Base-by-base conservation (phyloP, 192 early-diverging fungal species). In the Geosiphon pyriformis region DNA sequence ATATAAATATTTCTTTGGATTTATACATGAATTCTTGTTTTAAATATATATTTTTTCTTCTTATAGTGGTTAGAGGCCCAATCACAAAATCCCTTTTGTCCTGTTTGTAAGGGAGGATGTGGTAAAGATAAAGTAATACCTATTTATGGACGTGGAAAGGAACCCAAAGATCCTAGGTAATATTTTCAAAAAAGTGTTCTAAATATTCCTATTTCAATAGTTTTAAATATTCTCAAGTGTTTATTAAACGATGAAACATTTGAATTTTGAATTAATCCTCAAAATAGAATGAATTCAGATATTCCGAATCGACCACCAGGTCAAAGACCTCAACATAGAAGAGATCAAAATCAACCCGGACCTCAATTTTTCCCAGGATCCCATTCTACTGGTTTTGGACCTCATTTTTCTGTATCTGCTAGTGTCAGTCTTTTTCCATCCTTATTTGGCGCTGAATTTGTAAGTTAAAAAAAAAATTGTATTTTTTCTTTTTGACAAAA, bases 41-140 rank as follows among this genome's bases (percentile, higher is more conserved):
- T 31, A 37, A 23, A 29, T 49, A 2, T 17, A 54, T 90, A 87
- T 87, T 81, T 85, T 23, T 89, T 86, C 68, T 74, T 88, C 48
- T 81, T 79, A 57, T 84, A 92, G 67, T 92, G 90, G 90, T 80
- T 92, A 17, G 85, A 90, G 53, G 75, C 82, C 30, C 83, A 84
- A 61, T 75, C 77, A 8, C 81, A 76, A 27, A 90, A 88, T 62
- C 87, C 88, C 26, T 85, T 87, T 0, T 92, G 90, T 53, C 90
- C 90, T 4, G 89, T 92, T 17, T 92, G 90, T 64, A 92, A 92
- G 72, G 90, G 89, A 1, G 90, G 90, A 34, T 90, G 89, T 73
- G 88, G 86, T 22, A 85, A 87, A 65, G 88, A 90, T 37, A 90
- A 92, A 66, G 88, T 92, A 23, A 90, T 92, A 63, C 90, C 90